phyloP scores from a whole-genome alignment of 306 rosid species.

The Echinosophora koreensis region DNA sequence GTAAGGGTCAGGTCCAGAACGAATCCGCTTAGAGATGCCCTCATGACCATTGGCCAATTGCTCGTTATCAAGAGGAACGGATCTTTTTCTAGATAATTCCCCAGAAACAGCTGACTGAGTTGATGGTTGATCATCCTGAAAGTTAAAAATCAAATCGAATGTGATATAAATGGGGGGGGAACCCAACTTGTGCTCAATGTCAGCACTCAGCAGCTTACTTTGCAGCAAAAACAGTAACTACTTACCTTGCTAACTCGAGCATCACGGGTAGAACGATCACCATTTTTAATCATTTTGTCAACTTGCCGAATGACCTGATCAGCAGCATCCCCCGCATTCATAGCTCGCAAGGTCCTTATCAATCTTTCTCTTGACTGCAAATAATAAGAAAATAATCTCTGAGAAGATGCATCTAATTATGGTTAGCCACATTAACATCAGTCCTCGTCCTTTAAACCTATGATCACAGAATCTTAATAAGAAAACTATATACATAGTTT shows the following conservation, averaged over 20 bases:
- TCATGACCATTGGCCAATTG: constrained; percentile 77
- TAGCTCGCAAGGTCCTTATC: constrained; percentile 80
- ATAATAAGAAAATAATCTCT: constrained; percentile 39
- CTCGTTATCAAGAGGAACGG: constrained; percentile 69
- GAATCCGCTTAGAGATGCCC: constrained; percentile 64
- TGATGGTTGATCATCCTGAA: constrained; percentile 78
- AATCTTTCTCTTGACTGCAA: constrained; percentile 90
- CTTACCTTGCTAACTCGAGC: constrained; percentile 77
- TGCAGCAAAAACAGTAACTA: constrained; percentile 4
- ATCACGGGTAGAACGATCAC: constrained; percentile 84
- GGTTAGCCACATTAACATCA: constrained; percentile 28
- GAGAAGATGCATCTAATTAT: constrained; percentile 24
- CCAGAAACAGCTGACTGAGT: constrained; percentile 67
- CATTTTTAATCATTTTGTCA: constrained; percentile 80
- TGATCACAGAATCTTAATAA: constrained; percentile 20
- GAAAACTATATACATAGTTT: constrained; percentile 14
- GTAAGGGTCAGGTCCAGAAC: constrained; percentile 66
- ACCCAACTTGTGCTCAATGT: constrained; percentile 31
- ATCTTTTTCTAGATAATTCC: constrained; percentile 76
- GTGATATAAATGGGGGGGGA: constrained; percentile 5
- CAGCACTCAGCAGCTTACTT: constrained; percentile 31
- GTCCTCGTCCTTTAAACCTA: constrained; percentile 23
- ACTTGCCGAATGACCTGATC: constrained; percentile 97
- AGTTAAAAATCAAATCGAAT: constrained; percentile 40
- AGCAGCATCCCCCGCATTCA: constrained; percentile 95